Evolutionary conservation across 2,329 filamentous ascomycete genomes (phyloP).

Genomic region (Knoxdaviesia capensis): DNA sequence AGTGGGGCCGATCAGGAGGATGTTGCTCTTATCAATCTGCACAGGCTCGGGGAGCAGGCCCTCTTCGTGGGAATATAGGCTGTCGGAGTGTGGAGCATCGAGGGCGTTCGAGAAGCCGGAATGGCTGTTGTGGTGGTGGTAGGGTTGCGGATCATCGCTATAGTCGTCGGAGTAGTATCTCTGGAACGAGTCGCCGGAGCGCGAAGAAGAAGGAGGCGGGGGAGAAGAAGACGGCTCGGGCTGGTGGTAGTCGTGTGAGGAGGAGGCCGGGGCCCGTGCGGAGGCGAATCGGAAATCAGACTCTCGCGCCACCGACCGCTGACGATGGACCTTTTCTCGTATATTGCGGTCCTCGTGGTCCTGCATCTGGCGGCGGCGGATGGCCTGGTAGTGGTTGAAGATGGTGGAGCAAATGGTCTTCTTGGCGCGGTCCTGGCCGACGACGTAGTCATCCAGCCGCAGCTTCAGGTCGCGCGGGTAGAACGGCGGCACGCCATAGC

Average conservation of each 20-base stretch:
- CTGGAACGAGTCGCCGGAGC: slow-evolving; percentile 6
- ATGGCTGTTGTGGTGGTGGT: not conserved
- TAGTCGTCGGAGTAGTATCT: slow-evolving; percentile 1
- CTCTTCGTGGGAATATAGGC: slow-evolving; percentile 30
- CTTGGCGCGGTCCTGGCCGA: slow-evolving; percentile 87
- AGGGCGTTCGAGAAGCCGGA: not conserved
- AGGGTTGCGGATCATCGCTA: not conserved
- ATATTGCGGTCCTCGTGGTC: slow-evolving; percentile 42
- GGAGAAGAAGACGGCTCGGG: no score
- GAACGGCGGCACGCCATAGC: slow-evolving; percentile 39
- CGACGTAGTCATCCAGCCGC: slow-evolving; percentile 86
- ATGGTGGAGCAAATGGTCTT: slow-evolving; percentile 84
- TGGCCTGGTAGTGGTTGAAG: slow-evolving; percentile 88
- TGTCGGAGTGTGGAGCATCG: slow-evolving; percentile 11
- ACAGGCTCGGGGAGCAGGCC: slow-evolving; percentile 24
- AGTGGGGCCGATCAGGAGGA: slow-evolving; percentile 76
- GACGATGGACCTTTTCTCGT: slow-evolving; percentile 46
- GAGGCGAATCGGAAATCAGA: slow-evolving; percentile 21
- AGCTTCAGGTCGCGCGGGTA: slow-evolving; percentile 59
- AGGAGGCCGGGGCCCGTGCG: slow-evolving; percentile 6
- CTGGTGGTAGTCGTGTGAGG: no score
- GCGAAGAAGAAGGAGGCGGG: not conserved
- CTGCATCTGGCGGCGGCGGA: slow-evolving; percentile 59
- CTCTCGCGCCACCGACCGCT: slow-evolving; percentile 45
- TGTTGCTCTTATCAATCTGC: slow-evolving; percentile 88